These are phyloP conservation scores for Penicillium verrucosum DNA, from an alignment of 2,329 filamentous ascomycete species.

Conservation along the genomic window DNA sequence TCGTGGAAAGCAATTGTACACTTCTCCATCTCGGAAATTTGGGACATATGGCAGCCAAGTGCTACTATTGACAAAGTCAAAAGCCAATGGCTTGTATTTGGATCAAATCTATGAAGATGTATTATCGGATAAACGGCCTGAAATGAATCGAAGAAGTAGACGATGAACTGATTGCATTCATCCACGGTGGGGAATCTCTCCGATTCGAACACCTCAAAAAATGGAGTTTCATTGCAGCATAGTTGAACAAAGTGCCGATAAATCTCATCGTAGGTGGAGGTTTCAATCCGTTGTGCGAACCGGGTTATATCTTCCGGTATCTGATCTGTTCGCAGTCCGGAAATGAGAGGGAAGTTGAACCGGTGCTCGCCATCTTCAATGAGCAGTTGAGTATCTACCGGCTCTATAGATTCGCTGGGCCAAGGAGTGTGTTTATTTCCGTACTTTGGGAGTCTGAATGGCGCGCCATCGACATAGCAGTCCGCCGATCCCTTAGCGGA, in stretches of 20 bases:
- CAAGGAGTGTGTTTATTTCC: constrained; percentile 21
- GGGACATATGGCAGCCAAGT: constrained; percentile 40
- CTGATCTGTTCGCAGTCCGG: constrained; percentile 17
- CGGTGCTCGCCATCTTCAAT: constrained; percentile 7
- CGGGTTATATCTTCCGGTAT: constrained; percentile 14
- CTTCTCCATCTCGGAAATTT: constrained; percentile 25
- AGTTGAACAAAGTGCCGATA: constrained; percentile 30
- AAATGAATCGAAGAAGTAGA: constrained; percentile 40
- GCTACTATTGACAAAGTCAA: constrained; percentile 40
- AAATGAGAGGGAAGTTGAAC: constrained; percentile 26
- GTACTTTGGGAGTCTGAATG: constrained; percentile 26
- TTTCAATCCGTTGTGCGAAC: constrained; percentile 19
- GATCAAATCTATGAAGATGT: constrained; percentile 38
- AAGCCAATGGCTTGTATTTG: constrained; percentile 40
- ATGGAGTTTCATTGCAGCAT: constrained; percentile 30
- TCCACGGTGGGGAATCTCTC: constrained; percentile 28
- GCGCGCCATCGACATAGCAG: constrained; percentile 28
- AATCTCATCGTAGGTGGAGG: constrained; percentile 29
- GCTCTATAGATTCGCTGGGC: constrained; percentile 13
- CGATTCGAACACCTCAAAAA: constrained; percentile 34
- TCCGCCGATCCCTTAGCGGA: constrained; percentile 26
- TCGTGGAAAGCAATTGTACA: constrained; percentile 41
- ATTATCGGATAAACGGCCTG: constrained; percentile 42
- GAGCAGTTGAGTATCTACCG: constrained; percentile 11
- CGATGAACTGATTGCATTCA: constrained; percentile 31